Conservation (phyloP, 2,329 filamentous ascomycete species). For the Leptoxyphium fumago region DNA sequence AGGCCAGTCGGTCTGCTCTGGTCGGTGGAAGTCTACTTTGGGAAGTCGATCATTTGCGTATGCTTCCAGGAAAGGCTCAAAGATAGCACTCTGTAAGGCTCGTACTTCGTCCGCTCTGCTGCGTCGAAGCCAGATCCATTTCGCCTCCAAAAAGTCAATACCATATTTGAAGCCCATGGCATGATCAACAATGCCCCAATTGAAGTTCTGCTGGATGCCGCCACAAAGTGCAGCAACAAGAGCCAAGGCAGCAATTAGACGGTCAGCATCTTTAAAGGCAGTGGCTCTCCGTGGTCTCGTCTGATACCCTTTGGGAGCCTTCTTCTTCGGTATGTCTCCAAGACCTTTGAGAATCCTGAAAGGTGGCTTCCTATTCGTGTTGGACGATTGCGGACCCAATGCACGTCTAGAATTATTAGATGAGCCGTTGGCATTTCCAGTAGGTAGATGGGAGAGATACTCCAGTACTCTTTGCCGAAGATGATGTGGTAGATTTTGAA, state of each 20-base stretch:
- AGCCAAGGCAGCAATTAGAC: conserved; percentile 19
- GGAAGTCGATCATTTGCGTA: conserved; percentile 50
- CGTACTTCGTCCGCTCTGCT: conserved; percentile 16
- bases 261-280: conserved; percentile 15
- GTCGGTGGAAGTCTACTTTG: conserved; percentile 47
- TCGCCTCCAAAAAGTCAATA: conserved; percentile 16
- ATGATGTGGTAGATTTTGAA: too few relatives aligned
- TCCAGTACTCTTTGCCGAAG: too few relatives aligned
- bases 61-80: conserved; percentile 48
- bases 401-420: too few relatives aligned
- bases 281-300: conserved; percentile 1
- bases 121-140: conserved; percentile 14
- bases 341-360: too few relatives aligned
- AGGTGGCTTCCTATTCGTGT: too few relatives aligned
- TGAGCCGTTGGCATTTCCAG: too few relatives aligned
- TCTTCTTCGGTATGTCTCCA: neutral
- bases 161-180: conserved; percentile 24
- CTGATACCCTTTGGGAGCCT: neutral
- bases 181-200: conserved; percentile 28
- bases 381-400: too few relatives aligned
- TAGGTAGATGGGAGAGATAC: too few relatives aligned
- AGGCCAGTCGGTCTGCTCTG: conserved; percentile 54
- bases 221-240: conserved; percentile 20
- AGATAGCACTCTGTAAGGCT: conserved; percentile 40
- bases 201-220: conserved; percentile 21